phyloP scores from a whole-genome alignment of 2,329 filamentous ascomycete species.

The Boeremia lycopersici region DNA sequence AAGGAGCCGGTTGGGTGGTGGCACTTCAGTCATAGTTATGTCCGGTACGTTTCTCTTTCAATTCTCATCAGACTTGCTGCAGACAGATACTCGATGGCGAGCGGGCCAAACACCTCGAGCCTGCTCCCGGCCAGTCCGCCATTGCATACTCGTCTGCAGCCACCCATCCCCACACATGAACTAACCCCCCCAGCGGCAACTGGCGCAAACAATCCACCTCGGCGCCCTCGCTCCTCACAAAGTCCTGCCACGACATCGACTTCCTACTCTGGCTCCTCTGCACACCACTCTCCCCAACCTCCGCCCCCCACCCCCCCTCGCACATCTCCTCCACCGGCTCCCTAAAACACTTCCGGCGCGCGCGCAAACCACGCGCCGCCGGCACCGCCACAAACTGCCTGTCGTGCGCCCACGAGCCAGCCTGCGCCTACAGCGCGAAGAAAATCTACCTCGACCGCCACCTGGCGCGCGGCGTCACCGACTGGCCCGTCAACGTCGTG shows the following conservation, averaged over 20 bases:
- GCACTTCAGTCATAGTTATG: slow-evolving; percentile 72
- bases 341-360: slow-evolving; percentile 76
- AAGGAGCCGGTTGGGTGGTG: slow-evolving; percentile 97
- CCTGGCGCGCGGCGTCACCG: slow-evolving; percentile 68
- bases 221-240: slow-evolving; percentile 86
- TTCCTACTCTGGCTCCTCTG: slow-evolving; percentile 89
- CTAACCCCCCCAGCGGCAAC: slow-evolving; percentile 67
- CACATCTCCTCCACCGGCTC: slow-evolving; percentile 77
- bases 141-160: too few species aligned
- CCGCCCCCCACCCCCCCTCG: slow-evolving; percentile 72
- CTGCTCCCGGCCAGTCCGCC: too few species aligned
- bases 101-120: too few species aligned
- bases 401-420: slow-evolving; percentile 72
- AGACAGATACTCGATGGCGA: too few species aligned
- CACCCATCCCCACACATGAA: too few species aligned
- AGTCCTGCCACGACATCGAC: slow-evolving; percentile 96
- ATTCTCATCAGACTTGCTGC: slow-evolving; percentile 1
- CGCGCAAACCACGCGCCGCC: slow-evolving; percentile 76
- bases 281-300: slow-evolving; percentile 62
- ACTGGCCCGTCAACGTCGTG: slow-evolving; percentile 90
- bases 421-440: slow-evolving; percentile 85
- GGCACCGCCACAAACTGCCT: slow-evolving; percentile 85
- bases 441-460: slow-evolving; percentile 77
- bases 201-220: slow-evolving; percentile 82
- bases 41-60: slow-evolving; percentile 58